Conservation (phyloP, 257 asterid species). For the Solanum tarapatanum region DNA sequence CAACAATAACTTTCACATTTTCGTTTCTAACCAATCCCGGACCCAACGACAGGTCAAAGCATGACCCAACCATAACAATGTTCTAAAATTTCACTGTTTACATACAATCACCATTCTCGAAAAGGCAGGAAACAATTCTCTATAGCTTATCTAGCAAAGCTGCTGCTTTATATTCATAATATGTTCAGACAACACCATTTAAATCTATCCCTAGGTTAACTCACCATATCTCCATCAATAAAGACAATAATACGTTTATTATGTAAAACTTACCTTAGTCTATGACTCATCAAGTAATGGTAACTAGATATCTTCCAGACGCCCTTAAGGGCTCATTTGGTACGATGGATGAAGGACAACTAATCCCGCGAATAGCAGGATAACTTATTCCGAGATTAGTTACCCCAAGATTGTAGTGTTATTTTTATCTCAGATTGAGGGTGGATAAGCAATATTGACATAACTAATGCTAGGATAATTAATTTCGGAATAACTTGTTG, state of each 20-base stretch:
- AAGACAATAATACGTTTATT: not conserved
- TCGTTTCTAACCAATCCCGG: not conserved
- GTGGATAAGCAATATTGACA: not conserved
- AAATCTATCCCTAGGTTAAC: not conserved
- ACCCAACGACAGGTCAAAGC: not conserved
- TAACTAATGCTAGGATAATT: no score
- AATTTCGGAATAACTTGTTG: not conserved
- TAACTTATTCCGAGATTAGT: not conserved
- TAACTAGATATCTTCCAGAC: not conserved
- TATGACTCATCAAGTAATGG: not conserved
- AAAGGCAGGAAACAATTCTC: not conserved
- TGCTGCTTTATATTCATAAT: not conserved
- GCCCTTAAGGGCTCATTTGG: rapidly evolving
- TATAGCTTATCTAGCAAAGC: not conserved
- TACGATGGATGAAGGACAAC: not conserved
- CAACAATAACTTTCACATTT: not conserved
- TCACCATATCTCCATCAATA: not conserved
- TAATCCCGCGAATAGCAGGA: not conserved
- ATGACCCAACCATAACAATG: not conserved
- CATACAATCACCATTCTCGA: not conserved
- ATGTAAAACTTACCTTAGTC: not conserved
- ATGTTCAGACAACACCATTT: not conserved
- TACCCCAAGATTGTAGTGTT: not conserved
- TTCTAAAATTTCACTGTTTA: not conserved
- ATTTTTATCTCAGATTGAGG: not conserved